A percentile compares a stretch with the other conserved stretches of the same genome.
phyloP scores from a whole-genome alignment of 2,329 filamentous ascomycete species.

The Hypoxylon sp. region DNA sequence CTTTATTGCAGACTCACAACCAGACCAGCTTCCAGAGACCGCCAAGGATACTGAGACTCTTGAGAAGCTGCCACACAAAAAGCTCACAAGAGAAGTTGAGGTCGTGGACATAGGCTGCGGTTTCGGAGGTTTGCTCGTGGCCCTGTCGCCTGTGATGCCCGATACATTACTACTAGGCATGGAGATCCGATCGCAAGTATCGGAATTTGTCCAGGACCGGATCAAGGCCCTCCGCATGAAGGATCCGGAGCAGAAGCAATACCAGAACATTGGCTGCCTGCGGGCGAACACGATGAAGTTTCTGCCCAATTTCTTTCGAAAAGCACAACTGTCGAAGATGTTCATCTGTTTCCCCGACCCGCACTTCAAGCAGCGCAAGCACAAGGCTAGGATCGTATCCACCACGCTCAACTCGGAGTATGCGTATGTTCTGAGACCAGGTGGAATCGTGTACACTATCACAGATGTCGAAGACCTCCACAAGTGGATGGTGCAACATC shows the following conservation, averaged over 20 bases:
- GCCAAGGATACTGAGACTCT: constrained; percentile 25
- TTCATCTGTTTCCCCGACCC: constrained; percentile 99
- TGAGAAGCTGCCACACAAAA: constrained; percentile 40
- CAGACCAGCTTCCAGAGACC: constrained; percentile 38
- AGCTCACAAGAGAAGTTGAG: constrained; percentile 75
- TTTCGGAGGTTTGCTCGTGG: constrained; percentile 90
- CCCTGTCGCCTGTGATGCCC: constrained; percentile 81
- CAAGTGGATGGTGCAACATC: constrained; percentile 89
- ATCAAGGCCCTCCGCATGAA: constrained; percentile 81
- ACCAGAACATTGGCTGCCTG: constrained; percentile 88
- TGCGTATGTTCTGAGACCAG: constrained; percentile 82
- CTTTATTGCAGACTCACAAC: constrained; percentile 60
- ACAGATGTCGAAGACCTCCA: constrained; percentile 96
- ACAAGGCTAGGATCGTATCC: constrained; percentile 95
- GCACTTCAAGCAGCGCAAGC: constrained; percentile 96
- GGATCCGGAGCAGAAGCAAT: constrained; percentile 61
- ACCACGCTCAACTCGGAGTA: constrained; percentile 91
- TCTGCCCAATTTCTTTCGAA: constrained; percentile 94
- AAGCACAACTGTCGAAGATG: constrained; percentile 82
- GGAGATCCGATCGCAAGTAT: constrained; percentile 90
- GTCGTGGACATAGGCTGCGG: constrained; percentile 97
- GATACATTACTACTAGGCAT: constrained; percentile 86
- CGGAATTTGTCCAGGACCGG: constrained; percentile 88
- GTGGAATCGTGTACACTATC: constrained; percentile 92
- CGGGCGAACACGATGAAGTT: constrained; percentile 99